These are phyloP conservation scores for Aureobasidium zeae DNA, from an alignment of 2,329 filamentous ascomycete species.

Conservation along the genomic window DNA sequence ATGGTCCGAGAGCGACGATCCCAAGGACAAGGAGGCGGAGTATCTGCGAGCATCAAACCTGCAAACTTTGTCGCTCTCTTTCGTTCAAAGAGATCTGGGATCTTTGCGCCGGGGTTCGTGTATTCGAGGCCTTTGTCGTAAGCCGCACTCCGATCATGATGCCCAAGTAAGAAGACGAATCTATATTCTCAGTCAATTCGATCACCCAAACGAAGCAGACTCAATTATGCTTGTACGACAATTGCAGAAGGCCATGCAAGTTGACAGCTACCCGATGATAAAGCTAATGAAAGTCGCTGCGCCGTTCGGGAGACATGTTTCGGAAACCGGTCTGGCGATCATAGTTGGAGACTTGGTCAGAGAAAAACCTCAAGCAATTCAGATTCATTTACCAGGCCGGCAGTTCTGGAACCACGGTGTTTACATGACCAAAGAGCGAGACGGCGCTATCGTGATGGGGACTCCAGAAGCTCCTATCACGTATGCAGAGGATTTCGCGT, in stretches of 20 bases:
- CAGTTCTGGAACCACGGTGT: too few species aligned
- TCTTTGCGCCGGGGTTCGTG: too few species aligned
- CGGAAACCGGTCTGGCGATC: too few species aligned
- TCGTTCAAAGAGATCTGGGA: background rate
- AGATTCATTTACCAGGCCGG: background rate
- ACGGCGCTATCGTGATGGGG: background rate
- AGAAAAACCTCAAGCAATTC: background rate
- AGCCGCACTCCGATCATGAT: too few species aligned
- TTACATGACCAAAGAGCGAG: background rate
- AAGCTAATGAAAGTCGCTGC: too few species aligned
- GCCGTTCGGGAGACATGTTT: too few species aligned
- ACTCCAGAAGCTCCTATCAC: background rate
- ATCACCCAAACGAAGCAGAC: too few species aligned
- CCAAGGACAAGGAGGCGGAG: background rate
- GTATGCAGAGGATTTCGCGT: background rate
- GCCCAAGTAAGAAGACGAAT: too few species aligned
- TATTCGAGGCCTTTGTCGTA: too few species aligned
- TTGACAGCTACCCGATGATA: too few species aligned
- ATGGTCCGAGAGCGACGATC: background rate
- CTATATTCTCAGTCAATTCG: background rate
- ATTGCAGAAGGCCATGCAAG: too few species aligned
- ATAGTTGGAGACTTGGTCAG: background rate
- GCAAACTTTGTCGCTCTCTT: background rate
- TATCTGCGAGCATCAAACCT: background rate
- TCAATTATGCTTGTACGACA: too few species aligned